These are phyloP conservation scores for Anisodus acutangulus DNA, from an alignment of 257 asterid genomes.

Conservation along the genomic window DNA sequence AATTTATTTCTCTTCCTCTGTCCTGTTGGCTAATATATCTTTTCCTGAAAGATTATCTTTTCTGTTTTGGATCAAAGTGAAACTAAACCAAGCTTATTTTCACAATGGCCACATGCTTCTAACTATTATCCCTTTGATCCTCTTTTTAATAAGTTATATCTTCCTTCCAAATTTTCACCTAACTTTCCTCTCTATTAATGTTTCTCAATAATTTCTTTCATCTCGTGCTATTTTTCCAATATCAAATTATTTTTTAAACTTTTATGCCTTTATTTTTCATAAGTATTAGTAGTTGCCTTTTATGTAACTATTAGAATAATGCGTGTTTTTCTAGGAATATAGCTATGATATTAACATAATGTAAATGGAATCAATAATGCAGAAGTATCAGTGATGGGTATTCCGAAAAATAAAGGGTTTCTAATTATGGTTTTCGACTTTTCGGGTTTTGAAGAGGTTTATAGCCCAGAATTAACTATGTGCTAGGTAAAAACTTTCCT, in stretches of 20 bases:
- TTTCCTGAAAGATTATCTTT: background rate
- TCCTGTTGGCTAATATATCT: background rate
- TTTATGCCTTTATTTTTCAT: background rate
- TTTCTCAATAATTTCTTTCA: background rate
- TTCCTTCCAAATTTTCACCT: background rate
- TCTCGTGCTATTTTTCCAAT: background rate
- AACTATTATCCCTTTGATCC: background rate
- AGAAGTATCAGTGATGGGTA: background rate
- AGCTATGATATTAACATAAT: background rate
- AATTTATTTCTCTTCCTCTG: background rate
- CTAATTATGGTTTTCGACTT: background rate
- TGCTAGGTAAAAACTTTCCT: background rate
- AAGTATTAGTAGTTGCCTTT: background rate
- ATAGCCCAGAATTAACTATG: background rate
- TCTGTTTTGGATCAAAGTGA: background rate
- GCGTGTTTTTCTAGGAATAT: background rate
- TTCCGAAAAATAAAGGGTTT: background rate
- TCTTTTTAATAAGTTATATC: background rate
- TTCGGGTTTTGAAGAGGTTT: background rate
- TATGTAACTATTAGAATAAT: background rate
- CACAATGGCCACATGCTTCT: background rate
- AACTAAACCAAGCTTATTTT: background rate
- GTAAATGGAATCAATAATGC: background rate
- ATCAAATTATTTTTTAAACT: background rate
- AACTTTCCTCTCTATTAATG: background rate